These are phyloP conservation scores for Meripilus lineatus DNA, from an alignment of 1,284 basidiomycete species.

Conservation along the genomic window DNA sequence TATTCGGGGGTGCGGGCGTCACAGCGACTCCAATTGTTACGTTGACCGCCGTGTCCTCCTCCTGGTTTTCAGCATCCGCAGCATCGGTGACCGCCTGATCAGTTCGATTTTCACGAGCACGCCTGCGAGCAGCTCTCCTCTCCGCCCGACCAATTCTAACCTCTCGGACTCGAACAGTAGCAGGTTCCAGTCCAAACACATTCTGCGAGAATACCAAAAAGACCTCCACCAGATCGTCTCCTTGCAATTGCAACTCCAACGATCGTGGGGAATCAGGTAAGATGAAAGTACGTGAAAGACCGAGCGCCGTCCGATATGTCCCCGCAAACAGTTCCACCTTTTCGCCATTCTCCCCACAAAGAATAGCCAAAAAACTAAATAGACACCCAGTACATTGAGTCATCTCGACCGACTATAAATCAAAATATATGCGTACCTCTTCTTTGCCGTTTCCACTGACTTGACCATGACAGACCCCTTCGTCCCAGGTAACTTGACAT, in stretches of 20 bases:
- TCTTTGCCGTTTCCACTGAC: slow-evolving; percentile 80
- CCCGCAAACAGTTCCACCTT: slow-evolving; percentile 88
- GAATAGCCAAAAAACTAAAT: slow-evolving; percentile 78
- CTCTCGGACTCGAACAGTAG: slow-evolving; percentile 85
- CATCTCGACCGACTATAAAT: neutral
- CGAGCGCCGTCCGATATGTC: slow-evolving; percentile 75
- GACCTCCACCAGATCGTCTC: slow-evolving; percentile 84
- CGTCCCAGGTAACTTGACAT: slow-evolving; percentile 86
- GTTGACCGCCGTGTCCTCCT: slow-evolving; percentile 60
- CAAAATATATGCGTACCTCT: slow-evolving; percentile 49
- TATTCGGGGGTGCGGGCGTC: slow-evolving; percentile 21
- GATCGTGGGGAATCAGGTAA: slow-evolving; percentile 82
- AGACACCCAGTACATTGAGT: slow-evolving; percentile 7
- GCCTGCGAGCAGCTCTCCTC: slow-evolving; percentile 73
- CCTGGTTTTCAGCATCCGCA: slow-evolving; percentile 39
- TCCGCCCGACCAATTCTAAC: slow-evolving; percentile 84
- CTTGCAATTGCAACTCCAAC: slow-evolving; percentile 83
- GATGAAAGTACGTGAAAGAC: slow-evolving; percentile 81
- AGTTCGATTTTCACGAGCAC: slow-evolving; percentile 51
- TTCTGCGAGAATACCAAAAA: slow-evolving; percentile 86
- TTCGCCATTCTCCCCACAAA: slow-evolving; percentile 89
- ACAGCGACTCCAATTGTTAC: slow-evolving; percentile 62
- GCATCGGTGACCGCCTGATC: slow-evolving; percentile 26
- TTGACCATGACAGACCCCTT: slow-evolving; percentile 79
- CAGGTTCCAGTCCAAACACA: slow-evolving; percentile 84